phyloP scores from a whole-genome alignment of 2,329 filamentous ascomycete genomes.

The Clonostachys sp. region DNA sequence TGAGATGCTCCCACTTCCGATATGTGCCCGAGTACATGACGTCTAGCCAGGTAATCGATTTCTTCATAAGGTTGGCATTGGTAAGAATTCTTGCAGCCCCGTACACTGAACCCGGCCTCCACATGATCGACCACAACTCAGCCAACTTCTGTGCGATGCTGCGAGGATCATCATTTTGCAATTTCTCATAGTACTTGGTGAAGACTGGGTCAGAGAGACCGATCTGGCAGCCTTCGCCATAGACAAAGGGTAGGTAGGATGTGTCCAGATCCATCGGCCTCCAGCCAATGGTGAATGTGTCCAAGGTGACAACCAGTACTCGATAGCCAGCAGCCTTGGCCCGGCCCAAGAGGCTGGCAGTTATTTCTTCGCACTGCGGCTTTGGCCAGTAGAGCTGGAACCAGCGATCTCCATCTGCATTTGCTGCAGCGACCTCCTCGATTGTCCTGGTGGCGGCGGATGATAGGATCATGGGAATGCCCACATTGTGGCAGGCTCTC shows the following conservation, averaged over 20 bases:
- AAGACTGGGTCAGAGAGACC: slow-evolving; percentile 68
- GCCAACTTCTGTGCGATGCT: slow-evolving; percentile 2
- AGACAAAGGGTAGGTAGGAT: slow-evolving; percentile 55
- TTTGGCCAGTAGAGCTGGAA: slow-evolving; percentile 74
- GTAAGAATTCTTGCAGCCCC: slow-evolving; percentile 5
- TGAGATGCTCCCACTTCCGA: slow-evolving; percentile 58
- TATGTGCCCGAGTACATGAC: slow-evolving; percentile 39
- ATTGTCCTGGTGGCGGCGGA: slow-evolving; percentile 61
- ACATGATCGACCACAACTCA: slow-evolving; percentile 2
- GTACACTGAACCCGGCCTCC: slow-evolving; percentile 10
- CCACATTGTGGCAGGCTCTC: slow-evolving; percentile 52
- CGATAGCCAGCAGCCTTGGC: slow-evolving; percentile 59
- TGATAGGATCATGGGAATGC: slow-evolving; percentile 62
- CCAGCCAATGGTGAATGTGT: slow-evolving; percentile 68
- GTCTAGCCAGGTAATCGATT: slow-evolving; percentile 44
- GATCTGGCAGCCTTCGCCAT: slow-evolving; percentile 52
- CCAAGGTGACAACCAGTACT: slow-evolving; percentile 67
- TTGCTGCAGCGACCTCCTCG: slow-evolving; percentile 60
- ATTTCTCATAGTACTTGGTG: slow-evolving; percentile 37
- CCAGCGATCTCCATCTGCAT: slow-evolving; percentile 56
- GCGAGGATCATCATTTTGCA: slow-evolving; percentile 22
- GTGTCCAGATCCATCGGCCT: slow-evolving; percentile 63
- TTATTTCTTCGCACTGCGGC: slow-evolving; percentile 52
- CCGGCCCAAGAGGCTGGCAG: slow-evolving; percentile 54
- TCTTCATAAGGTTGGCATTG: slow-evolving; percentile 17